Evolutionary conservation across 2,329 filamentous ascomycete genomes (phyloP).

Genomic region (Xylariales sp.): DNA sequence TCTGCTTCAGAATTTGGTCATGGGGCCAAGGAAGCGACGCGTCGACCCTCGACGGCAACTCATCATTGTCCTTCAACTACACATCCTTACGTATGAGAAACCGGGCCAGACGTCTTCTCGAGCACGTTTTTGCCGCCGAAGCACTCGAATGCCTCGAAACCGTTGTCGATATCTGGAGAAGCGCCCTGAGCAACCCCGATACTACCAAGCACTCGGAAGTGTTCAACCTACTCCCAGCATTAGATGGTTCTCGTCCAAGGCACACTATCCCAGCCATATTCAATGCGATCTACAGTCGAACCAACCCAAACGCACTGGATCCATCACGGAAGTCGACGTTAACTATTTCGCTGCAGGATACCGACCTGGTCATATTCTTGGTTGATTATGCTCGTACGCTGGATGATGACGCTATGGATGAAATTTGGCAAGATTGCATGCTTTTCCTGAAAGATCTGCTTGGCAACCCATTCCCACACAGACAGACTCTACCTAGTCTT

Average conservation of each 20-base stretch:
- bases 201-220: conserved; percentile 57
- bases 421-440: conserved; percentile 95
- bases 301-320: conserved; percentile 77
- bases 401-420: conserved; percentile 96
- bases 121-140: conserved; percentile 90
- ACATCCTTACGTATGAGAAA: conserved; percentile 90
- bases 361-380: conserved; percentile 81
- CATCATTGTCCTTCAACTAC: conserved; percentile 80
- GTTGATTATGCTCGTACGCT: conserved; percentile 86
- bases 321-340: conserved; percentile 79
- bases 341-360: conserved; percentile 78
- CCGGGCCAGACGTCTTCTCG: conserved; percentile 77
- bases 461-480: conserved; percentile 89
- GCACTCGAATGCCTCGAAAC: conserved; percentile 92
- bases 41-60: conserved; percentile 57
- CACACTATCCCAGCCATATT: conserved; percentile 92
- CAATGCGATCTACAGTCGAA: conserved; percentile 92
- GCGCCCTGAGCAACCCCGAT: conserved; percentile 38
- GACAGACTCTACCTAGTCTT: conserved; percentile 81
- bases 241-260: conserved; percentile 86
- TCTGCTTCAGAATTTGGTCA: conserved; percentile 92
- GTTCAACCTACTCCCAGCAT: conserved; percentile 81
- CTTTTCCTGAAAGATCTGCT: conserved; percentile 86
- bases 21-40: conserved; percentile 71
- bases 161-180: conserved; percentile 78